Evolutionary conservation across 768 basidiomycete genomes (phyloP), one percentile per base, ranked within the genome.

Genomic region (Psilocybe cubensis): DNA sequence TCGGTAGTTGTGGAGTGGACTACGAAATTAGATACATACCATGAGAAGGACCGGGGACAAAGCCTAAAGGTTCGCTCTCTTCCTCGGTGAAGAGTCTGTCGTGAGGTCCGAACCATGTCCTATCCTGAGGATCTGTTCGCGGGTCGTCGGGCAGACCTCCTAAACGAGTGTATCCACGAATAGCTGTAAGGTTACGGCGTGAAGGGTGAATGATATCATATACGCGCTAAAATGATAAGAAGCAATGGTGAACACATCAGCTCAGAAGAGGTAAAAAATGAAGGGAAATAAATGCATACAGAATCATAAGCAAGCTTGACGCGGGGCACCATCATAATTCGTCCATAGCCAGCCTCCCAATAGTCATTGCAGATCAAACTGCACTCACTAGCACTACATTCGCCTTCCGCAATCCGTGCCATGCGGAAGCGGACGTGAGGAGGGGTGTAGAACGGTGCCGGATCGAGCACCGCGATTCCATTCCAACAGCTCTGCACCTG

Each of bases 401-500:
- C 97, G 38, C 86, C 86, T 12, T 96, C 92, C 8, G 79, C 80
- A 51, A 98, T 83, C 53, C 79, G 81, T 3, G 97, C 97, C 97
- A 99, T 99, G 25, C 97, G 83, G 84, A 99, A 99, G 54, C 85
- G 83, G 56, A 98, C 90, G 63, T 93, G 93, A 8, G 94, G 92
- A 0, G 92, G 91, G 1, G 81, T 78, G 74, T 99, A 99, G 76
- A 99, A 91, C 5, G 97, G 97, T 9, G 90, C 95, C 0, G 97
- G 95, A 69, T 98, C 97, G 52, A 98, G 82, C 7, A 99, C 78
- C 29, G 96, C 96, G 64, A 98, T 89, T 17, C 97, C 97, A 70
- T 98, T 99, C 97, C 97, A 98, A 74, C 96, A 99, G 3, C 91
- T 89, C 76, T 98, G 96, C 23, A 98, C 94, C 70, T 99, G 97